Evolutionary conservation across 371 early-diverging fungal genomes (phyloP), one percentile per base, ranked within the genome.

Genomic region (Mucor circinelloides): DNA sequence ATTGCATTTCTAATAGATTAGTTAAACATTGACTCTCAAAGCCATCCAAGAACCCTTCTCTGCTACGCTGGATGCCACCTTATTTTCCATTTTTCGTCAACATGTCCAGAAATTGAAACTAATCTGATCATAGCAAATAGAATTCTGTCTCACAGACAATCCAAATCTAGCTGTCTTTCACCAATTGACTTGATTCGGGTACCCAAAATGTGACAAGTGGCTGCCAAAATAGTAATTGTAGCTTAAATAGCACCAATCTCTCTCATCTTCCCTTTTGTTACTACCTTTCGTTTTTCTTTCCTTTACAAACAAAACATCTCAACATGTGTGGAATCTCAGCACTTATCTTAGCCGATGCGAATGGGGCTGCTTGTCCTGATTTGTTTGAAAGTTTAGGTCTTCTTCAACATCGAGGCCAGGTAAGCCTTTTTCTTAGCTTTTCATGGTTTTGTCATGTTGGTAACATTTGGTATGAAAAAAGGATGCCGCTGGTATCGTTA

Each of bases 401-500:
- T 34, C 76, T 98, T 70, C 99, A 98, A 80, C 99, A 98, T 80
- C 91, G 99, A 74, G 99, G 99, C 52, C 99, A 98, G 91, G 98
- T 95, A 89, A 40, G 17, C n/a, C n/a, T n/a, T n/a, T n/a, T 63
- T 25, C 19, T 3, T 27, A 9, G 2, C 10, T 21, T 32, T 57
- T 19, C n/a, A n/a, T 34, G n/a, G n/a, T 57, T 7, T 21, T 8
- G n/a, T 19, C 21, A 19, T 9, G 21, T 46, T 19, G 19, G 46
- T 46, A 46, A 46, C 13, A 54, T 54, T 19, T 50, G 17, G 25
- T 3, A n/a, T n/a, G n/a, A 40, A 50, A 50, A 50, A n/a, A 98
- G 97, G 99, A 98, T 85, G 97, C 99, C 28, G 98, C 99, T 17
- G 99, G 99, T 62, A 97, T 98, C 67, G 90, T 97, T 38, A 98